These are phyloP conservation scores for Phaeosphaeriaceae sp. DNA, from an alignment of 2,329 filamentous ascomycete genomes.

Conservation along the genomic window DNA sequence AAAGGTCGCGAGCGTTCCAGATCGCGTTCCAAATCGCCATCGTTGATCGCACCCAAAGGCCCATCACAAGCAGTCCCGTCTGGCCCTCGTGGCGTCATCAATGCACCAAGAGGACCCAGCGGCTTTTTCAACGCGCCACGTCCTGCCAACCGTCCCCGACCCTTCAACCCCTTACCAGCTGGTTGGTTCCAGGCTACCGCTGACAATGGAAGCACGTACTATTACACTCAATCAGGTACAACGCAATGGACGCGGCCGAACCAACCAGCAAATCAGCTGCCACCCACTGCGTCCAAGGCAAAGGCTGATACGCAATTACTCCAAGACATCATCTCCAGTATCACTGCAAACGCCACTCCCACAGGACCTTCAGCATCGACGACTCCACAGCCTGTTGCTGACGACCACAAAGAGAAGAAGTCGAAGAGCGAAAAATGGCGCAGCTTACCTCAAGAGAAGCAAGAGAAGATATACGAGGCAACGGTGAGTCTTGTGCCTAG, in stretches of 20 bases:
- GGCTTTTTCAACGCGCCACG: conserved; percentile 59
- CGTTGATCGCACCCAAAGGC: conserved; percentile 47
- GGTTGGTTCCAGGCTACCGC: conserved; percentile 83
- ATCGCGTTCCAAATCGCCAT: conserved; percentile 57
- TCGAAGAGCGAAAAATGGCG: conserved; percentile 71
- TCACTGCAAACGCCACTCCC: conserved; percentile 72
- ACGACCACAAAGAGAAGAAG: conserved; percentile 62
- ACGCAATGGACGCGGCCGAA: conserved; percentile 86
- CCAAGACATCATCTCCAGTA: conserved; percentile 76
- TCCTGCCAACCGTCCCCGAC: conserved; percentile 58
- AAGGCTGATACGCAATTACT: conserved; percentile 78
- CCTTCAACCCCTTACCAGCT: conserved; percentile 69
- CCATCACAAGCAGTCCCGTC: conserved; percentile 38
- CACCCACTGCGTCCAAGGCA: conserved; percentile 67
- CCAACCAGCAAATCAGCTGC: conserved; percentile 65
- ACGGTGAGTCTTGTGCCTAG: conserved; percentile 67
- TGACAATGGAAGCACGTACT: conserved; percentile 76
- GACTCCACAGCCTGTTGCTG: conserved; percentile 68
- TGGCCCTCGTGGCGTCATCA: conserved; percentile 56
- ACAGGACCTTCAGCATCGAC: conserved; percentile 63
- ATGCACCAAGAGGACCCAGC: conserved; percentile 64
- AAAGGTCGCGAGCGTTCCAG: conserved; percentile 56
- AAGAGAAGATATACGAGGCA: conserved; percentile 94
- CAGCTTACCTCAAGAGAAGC: conserved; percentile 76
- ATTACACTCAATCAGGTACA: conserved; percentile 75